Percentiles rank a stretch among this genome's conserved stretches.
Evolutionary conservation across 768 basidiomycete genomes (phyloP).

Genomic region (Antrodiella citrinella): DNA sequence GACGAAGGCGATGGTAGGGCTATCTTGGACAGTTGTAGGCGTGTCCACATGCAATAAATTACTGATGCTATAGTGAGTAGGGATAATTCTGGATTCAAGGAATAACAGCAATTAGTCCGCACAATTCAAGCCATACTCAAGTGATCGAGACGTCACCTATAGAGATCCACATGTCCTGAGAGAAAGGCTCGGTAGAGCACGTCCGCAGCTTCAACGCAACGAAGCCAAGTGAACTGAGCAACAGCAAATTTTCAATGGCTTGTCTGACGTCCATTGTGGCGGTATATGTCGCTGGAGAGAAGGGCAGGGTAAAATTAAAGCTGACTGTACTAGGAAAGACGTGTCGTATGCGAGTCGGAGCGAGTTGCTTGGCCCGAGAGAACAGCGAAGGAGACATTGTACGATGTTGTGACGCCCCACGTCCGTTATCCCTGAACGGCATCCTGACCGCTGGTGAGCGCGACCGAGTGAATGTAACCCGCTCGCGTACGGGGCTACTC

Average conservation of each 20-base stretch:
- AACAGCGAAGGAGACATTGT: slow-evolving; percentile 35
- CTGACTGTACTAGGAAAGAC: slow-evolving; percentile 44
- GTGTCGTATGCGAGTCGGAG: slow-evolving; percentile 15
- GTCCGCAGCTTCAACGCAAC: slow-evolving; percentile 41
- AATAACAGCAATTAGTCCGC: slow-evolving; percentile 4
- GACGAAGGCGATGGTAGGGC: slow-evolving; percentile 8
- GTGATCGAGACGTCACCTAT: slow-evolving; percentile 37
- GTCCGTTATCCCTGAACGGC: slow-evolving; percentile 26
- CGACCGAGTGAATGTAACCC: slow-evolving; percentile 61
- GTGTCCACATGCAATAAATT: slow-evolving; percentile 55
- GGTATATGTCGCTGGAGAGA: slow-evolving; percentile 30
- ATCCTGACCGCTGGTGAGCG: slow-evolving; percentile 50
- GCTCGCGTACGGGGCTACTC: slow-evolving; percentile 24
- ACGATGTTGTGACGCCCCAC: slow-evolving; percentile 23
- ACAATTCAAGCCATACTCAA: slow-evolving; percentile 1
- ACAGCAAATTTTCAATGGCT: slow-evolving; percentile 54
- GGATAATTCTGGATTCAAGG: slow-evolving; percentile 46
- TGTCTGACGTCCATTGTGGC: slow-evolving; percentile 57
- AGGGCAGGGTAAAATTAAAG: slow-evolving; percentile 36
- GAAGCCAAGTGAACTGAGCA: slow-evolving; percentile 55
- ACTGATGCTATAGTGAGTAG: slow-evolving; percentile 45
- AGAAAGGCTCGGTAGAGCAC: slow-evolving; percentile 21
- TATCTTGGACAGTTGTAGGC: slow-evolving; percentile 36
- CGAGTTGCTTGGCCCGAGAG: slow-evolving; percentile 32
- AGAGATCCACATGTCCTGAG: slow-evolving; percentile 35